phyloP scores from a whole-genome alignment of 2,329 filamentous ascomycete species.

The Neonectria faginata region DNA sequence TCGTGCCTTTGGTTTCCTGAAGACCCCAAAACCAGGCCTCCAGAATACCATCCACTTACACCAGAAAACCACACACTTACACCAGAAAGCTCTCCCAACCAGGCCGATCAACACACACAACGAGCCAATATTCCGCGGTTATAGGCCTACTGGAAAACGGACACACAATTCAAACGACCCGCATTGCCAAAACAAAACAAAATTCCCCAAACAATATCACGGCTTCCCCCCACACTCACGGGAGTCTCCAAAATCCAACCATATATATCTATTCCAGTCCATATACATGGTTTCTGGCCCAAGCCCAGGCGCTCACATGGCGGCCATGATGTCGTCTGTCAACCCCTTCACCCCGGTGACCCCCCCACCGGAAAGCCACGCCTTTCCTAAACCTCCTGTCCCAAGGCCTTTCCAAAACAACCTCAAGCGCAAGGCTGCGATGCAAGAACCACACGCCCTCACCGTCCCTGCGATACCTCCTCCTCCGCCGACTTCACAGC shows the following conservation, averaged over 20 bases:
- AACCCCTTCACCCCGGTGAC: constrained; percentile 47
- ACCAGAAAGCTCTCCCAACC: background rate
- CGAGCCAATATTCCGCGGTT: background rate
- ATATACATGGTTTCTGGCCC: constrained; percentile 37
- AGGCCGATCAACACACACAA: background rate
- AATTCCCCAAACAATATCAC: background rate
- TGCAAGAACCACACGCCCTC: constrained; percentile 42
- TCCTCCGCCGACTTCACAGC: constrained; percentile 40
- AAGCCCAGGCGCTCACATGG: constrained; percentile 40
- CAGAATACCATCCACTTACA: background rate
- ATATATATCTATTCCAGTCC: constrained; percentile 13
- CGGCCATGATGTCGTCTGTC: constrained; percentile 49
- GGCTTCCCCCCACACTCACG: background rate
- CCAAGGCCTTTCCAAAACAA: constrained; percentile 45
- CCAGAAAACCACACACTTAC: background rate
- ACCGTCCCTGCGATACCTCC: constrained; percentile 35
- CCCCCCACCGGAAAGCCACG: constrained; percentile 46
- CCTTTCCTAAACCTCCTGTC: constrained; percentile 47
- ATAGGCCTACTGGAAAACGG: background rate
- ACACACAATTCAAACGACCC: background rate
- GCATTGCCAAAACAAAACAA: background rate
- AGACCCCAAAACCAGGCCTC: constrained; percentile 5
- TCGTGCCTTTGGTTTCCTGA: constrained; percentile 5
- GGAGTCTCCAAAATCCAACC: background rate
- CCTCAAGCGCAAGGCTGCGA: constrained; percentile 45